phyloP scores from a whole-genome alignment of 176 grass and related monocot species.

The Juncus effusus region DNA sequence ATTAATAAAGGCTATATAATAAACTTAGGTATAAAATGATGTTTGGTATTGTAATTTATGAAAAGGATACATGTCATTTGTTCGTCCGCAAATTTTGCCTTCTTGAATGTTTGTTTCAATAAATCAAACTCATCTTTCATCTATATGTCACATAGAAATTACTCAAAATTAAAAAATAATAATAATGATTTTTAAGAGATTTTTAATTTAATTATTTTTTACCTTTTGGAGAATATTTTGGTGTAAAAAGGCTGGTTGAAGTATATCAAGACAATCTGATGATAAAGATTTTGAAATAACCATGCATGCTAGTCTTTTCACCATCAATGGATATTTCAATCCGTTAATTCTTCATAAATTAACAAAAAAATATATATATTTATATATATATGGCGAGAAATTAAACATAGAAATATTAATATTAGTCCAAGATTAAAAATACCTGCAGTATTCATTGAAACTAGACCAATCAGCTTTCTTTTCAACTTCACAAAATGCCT shows the following conservation, averaged over 20 bases:
- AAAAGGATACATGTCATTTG: constrained; percentile 63
- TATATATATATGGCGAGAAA: background rate
- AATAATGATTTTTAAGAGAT: background rate
- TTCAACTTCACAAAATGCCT: constrained; percentile 64
- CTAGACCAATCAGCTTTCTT: constrained; percentile 41
- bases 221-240: constrained; percentile 47
- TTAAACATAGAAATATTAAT: background rate
- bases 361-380: constrained; percentile 1
- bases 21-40: background rate
- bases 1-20: background rate
- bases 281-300: constrained; percentile 56
- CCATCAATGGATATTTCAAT: constrained; percentile 67
- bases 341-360: constrained; percentile 29
- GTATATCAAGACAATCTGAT: constrained; percentile 67
- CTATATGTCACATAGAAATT: constrained; percentile 29
- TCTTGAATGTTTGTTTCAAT: constrained; percentile 51
- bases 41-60: background rate
- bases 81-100: constrained; percentile 51
- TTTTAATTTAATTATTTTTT: constrained; percentile 9
- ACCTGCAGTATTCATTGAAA: constrained; percentile 42
- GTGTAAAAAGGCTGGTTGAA: constrained; percentile 61
- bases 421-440: background rate
- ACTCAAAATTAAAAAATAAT: constrained; percentile 22
- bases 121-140: constrained; percentile 60
- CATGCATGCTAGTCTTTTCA: constrained; percentile 81